Evolutionary conservation across 768 basidiomycete species (phyloP), one percentile per base, ranked within the genome.

Genomic region (Rhodotorula toruloides): DNA sequence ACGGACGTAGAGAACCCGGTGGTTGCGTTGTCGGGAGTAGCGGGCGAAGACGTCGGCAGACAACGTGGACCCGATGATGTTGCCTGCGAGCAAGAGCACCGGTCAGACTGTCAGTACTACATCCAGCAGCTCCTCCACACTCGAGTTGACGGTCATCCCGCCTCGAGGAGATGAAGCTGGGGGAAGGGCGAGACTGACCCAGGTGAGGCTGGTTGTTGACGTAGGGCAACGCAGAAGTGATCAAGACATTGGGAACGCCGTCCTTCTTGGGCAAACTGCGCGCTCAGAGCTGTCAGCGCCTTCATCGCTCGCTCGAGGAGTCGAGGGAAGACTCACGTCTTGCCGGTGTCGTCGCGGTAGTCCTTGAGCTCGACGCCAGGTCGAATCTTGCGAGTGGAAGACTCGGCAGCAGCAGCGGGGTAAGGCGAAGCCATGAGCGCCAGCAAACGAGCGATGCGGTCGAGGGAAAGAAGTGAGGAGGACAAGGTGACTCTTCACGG

Each of bases 21-120:
- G 82, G 81, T 98, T 96, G 74, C 88, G 81, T 37, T 90, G 88
- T 40, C 84, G 37, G 31, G 81, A 87, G 74, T 79, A 96, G 84
- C 96, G 83, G 73, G 91, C 92, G 78, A 88, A 98, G 40, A 98
- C 93, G 77, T 98, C 96, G 4, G 96, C 96, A 74, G 93, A 97
- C 37, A 98, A 82, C 12, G 89, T 92, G 72, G 94, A 98, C 65
- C 94, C 93, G 72, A 93, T 93, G 75, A 91, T 89, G 76, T 92
- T 90, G 54, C 89, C 90, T 84, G 49, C 54, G 19, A 32, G 63
- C 29, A 42, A 43, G 63, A 67, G n/a, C 67, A 49, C 66, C 68
- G 36, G 67, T 69, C 83, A 73, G 83, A 73, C 96, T 84, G 82
- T 97, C 92, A 32, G 94, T 92, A 22, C 42, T 17, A 96, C 93